phyloP scores from a whole-genome alignment of 257 asterid species.

The Solanum clarkiae region DNA sequence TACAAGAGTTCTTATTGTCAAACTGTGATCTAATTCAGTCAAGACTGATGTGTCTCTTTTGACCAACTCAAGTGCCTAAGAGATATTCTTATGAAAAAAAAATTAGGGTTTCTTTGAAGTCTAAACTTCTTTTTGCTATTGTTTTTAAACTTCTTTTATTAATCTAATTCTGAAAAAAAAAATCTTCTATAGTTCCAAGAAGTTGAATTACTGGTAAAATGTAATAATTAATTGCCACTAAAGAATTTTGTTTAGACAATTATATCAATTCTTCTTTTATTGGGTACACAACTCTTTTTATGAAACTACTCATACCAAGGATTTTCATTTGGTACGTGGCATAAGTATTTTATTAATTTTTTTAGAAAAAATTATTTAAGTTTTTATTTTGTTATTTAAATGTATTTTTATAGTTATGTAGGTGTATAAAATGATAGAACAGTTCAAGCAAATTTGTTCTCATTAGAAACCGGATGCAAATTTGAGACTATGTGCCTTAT shows the following conservation, averaged over 20 bases:
- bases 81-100: not conserved
- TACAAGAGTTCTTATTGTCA: too few species aligned
- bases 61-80: slow-evolving; percentile 1
- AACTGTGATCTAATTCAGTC: not conserved
- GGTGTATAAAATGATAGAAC: too few species aligned
- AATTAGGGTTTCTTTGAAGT: slow-evolving; percentile 2
- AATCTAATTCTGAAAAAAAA: too few species aligned
- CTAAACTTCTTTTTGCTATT: not conserved
- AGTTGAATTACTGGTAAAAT: not conserved
- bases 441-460: too few species aligned
- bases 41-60: not conserved
- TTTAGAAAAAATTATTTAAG: not conserved
- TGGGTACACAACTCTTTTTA: not conserved
- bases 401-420: too few species aligned
- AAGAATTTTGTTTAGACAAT: not conserved
- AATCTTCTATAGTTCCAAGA: not conserved
- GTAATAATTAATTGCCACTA: not conserved
- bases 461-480: too few species aligned
- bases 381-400: not conserved
- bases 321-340: not conserved
- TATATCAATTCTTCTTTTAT: not conserved
- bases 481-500: too few species aligned
- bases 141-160: not conserved
- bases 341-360: too few species aligned
- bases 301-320: not conserved